Percentiles rank a stretch among this genome's conserved stretches.
Evolutionary conservation across 2,329 filamentous ascomycete genomes (phyloP).

Genomic region (Talaromyces funiculosus): DNA sequence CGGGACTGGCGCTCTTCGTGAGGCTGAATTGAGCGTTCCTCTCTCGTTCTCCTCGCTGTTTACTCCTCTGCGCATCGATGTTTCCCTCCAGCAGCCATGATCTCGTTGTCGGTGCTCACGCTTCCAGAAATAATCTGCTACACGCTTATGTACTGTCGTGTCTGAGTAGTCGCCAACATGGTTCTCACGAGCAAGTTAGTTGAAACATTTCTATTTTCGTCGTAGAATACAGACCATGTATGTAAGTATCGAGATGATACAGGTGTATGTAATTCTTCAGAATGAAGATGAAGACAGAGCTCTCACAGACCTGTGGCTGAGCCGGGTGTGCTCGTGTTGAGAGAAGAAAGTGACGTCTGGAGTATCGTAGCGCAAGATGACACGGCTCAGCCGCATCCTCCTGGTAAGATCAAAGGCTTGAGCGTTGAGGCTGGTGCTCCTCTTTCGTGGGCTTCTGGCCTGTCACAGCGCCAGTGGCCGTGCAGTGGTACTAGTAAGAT

Average conservation of each 20-base stretch:
- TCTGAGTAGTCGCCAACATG: constrained; percentile 5
- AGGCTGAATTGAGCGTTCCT: background rate
- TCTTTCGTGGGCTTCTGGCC: background rate
- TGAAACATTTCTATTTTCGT: background rate
- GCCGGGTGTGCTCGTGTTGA: background rate
- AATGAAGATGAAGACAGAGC: no score
- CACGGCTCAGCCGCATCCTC: background rate
- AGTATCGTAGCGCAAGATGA: no score
- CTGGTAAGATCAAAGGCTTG: background rate
- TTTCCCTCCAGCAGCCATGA: background rate
- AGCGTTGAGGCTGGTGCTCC: constrained; percentile 4
- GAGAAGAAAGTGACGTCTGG: no score
- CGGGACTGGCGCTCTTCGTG: background rate
- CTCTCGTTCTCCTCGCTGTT: background rate
- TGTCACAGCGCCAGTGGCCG: background rate
- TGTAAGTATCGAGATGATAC: background rate
- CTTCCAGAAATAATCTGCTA: constrained; percentile 6
- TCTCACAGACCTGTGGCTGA: background rate
- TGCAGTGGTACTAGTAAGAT: background rate
- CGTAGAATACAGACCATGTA: background rate
- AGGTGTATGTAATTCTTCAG: background rate
- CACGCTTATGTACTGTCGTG: background rate
- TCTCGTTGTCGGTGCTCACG: background rate
- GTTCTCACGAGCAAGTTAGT: background rate
- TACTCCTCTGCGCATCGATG: background rate